Evolutionary conservation across 2,329 filamentous ascomycete species (phyloP), one percentile per base, ranked within the genome.

Genomic region (Chaetomiaceae sp.): DNA sequence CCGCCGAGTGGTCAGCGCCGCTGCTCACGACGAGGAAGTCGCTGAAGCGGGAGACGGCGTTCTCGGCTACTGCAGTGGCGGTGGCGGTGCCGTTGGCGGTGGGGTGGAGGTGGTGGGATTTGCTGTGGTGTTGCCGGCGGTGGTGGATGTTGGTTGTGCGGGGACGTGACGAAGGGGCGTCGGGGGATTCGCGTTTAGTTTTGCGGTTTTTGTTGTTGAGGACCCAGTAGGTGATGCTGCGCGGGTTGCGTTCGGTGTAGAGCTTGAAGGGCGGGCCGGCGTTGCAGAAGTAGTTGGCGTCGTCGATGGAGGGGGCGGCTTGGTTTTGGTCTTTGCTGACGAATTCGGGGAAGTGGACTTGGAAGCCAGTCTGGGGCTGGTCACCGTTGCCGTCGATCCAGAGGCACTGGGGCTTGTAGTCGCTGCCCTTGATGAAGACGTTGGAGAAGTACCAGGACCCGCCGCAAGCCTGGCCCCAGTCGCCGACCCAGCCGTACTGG

Each of bases 381-480:
- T 47, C 43, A 6, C 49, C 49, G 31, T 51, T 47, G 17, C n/a
- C n/a, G 31, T 51, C 49, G 20, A 51, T 42, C 49, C 49, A 51
- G 23, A 43, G 9, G 23, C 34, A 51, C 30, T 16, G 30, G 30
- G 37, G 37, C 30, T 33, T 33, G 30, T 33, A 33, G 34, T 44
- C 16, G 17, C 16, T 51, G 44, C 44, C 44, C 14, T 40, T 7
- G 21, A 47, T 21, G 20, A 40, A 31, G 12, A 47, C 44, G 44
- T 47, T 47, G 14, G 44, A 47, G n/a, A 16, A 40, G 21, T 38
- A 47, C 44, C 44, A 47, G n/a, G n/a, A 19, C 10, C 17, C 23
- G 30, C 23, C 44, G 20, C 48, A 51, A 9, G 23, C 30, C n/a
- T 31, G 4, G 20, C 20, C 48, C 42, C 48, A 51, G 23, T 51